phyloP scores from a whole-genome alignment of 2,329 filamentous ascomycete genomes.

The Claviceps humidiphila region DNA sequence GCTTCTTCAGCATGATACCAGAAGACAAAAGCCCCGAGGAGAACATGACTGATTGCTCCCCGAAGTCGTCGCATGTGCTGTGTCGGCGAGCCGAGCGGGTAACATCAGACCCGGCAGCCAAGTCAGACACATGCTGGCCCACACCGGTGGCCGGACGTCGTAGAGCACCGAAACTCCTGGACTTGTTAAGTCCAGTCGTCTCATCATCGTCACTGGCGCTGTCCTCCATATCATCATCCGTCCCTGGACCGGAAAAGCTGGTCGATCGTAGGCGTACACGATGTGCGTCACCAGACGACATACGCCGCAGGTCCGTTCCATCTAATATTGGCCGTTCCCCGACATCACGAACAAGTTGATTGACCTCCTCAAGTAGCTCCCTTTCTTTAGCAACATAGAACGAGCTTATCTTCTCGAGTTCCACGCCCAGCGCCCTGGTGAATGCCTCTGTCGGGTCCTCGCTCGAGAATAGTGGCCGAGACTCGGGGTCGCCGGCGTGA shows the following conservation, averaged over 20 bases:
- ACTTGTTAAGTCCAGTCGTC: slow-evolving; percentile 38
- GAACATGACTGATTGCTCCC: slow-evolving; percentile 57
- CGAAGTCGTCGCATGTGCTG: slow-evolving; percentile 65
- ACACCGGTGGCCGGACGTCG: slow-evolving; percentile 25
- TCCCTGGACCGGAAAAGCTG: slow-evolving; percentile 30
- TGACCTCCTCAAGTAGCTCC: slow-evolving; percentile 72
- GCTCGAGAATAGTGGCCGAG: slow-evolving; percentile 63
- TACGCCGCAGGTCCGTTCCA: slow-evolving; percentile 22
- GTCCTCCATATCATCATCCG: slow-evolving; percentile 39
- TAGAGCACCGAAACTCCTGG: slow-evolving; percentile 25
- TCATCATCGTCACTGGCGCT: slow-evolving; percentile 53
- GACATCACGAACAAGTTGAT: slow-evolving; percentile 63
- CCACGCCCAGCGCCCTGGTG: slow-evolving; percentile 65
- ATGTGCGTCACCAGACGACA: slow-evolving; percentile 15
- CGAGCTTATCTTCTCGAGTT: slow-evolving; percentile 84
- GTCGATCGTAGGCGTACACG: slow-evolving; percentile 14
- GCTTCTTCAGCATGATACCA: slow-evolving; percentile 81
- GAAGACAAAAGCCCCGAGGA: slow-evolving; percentile 50
- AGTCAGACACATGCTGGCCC: slow-evolving; percentile 34
- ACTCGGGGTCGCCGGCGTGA: slow-evolving; percentile 59
- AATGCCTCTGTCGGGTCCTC: slow-evolving; percentile 75
- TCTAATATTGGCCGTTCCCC: slow-evolving; percentile 45
- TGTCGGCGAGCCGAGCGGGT: slow-evolving; percentile 42
- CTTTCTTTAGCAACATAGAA: slow-evolving; percentile 86
- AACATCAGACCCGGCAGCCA: slow-evolving; percentile 50